Evolutionary conservation across 164 flowering plant genomes (phyloP).

Genomic region (Chimonanthus praecox): DNA sequence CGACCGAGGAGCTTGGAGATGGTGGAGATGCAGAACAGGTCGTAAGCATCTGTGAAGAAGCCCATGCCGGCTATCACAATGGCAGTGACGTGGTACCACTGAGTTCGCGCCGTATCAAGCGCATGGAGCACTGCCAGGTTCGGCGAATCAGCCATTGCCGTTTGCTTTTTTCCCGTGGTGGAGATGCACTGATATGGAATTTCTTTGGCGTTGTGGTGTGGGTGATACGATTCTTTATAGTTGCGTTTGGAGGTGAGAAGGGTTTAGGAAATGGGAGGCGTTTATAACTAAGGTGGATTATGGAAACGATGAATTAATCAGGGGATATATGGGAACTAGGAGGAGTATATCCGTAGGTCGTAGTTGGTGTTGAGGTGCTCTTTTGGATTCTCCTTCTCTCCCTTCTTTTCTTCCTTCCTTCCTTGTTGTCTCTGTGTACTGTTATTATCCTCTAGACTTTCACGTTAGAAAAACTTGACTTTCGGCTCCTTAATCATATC

Average conservation of each 20-base stretch:
- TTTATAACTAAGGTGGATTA: not conserved
- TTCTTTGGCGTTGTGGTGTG: not conserved
- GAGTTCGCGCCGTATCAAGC: slow-evolving; percentile 43
- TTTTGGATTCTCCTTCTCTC: too few relatives aligned
- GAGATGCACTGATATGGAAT: not conserved
- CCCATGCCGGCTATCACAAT: slow-evolving; percentile 57
- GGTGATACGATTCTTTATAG: not conserved
- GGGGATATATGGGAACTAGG: not conserved
- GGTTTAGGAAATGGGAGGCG: not conserved
- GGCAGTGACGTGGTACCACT: slow-evolving; percentile 48
- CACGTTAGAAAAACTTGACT: too few relatives aligned
- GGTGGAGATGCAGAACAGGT: slow-evolving; percentile 40
- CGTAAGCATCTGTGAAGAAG: slow-evolving; percentile 65
- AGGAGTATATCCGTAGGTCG: too few relatives aligned
- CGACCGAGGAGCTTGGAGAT: slow-evolving; percentile 53
- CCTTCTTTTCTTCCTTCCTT: too few relatives aligned
- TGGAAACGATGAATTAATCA: not conserved
- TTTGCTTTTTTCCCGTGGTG: not conserved
- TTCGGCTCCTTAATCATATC: too few relatives aligned
- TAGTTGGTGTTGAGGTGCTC: too few relatives aligned
- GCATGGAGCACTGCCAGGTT: slow-evolving; percentile 30
- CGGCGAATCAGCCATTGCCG: not conserved
- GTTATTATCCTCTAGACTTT: too few relatives aligned
- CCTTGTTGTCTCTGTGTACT: too few relatives aligned
- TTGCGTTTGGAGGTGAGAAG: not conserved